Conservation (phyloP, 2,329 filamentous ascomycete species). For the Apiospora pterosperma region DNA sequence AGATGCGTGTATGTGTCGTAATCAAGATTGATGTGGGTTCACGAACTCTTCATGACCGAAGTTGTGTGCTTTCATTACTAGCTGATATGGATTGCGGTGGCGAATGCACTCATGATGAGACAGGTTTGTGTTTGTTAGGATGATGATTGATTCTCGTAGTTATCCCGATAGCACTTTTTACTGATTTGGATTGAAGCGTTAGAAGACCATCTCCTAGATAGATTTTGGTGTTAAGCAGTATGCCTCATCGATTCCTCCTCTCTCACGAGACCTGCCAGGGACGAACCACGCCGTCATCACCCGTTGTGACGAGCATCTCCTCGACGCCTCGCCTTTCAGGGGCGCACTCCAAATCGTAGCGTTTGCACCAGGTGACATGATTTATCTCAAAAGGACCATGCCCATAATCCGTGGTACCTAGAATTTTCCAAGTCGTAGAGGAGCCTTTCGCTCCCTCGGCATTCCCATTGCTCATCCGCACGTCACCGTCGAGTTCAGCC, state of each 20-base stretch:
- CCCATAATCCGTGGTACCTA: slow-evolving; percentile 67
- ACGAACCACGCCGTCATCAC: slow-evolving; percentile 85
- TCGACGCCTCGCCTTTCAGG: slow-evolving; percentile 55
- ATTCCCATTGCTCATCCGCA: slow-evolving; percentile 23
- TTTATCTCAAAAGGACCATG: slow-evolving; percentile 96
- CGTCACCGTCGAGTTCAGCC: slow-evolving; percentile 28
- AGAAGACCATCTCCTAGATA: not conserved
- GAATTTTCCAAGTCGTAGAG: slow-evolving; percentile 63
- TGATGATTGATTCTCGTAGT: too few relatives aligned
- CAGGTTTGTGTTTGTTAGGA: not conserved
- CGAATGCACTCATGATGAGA: not conserved
- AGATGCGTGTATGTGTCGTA: too few relatives aligned
- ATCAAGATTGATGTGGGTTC: not conserved
- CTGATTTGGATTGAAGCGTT: not conserved
- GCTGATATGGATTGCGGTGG: not conserved
- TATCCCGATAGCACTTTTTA: too few relatives aligned
- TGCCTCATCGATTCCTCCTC: too few relatives aligned
- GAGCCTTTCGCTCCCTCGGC: slow-evolving; percentile 15
- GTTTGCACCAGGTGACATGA: slow-evolving; percentile 81
- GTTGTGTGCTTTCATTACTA: not conserved
- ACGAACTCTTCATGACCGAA: not conserved
- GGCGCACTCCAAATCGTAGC: slow-evolving; percentile 61
- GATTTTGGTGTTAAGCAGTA: not conserved
- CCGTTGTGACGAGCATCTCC: slow-evolving; percentile 86
- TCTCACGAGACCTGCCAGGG: slow-evolving; percentile 63